Percentiles rank a stretch among this genome's conserved stretches.
phyloP scores from a whole-genome alignment of 257 asterid genomes.

The Solanum etuberosum region DNA sequence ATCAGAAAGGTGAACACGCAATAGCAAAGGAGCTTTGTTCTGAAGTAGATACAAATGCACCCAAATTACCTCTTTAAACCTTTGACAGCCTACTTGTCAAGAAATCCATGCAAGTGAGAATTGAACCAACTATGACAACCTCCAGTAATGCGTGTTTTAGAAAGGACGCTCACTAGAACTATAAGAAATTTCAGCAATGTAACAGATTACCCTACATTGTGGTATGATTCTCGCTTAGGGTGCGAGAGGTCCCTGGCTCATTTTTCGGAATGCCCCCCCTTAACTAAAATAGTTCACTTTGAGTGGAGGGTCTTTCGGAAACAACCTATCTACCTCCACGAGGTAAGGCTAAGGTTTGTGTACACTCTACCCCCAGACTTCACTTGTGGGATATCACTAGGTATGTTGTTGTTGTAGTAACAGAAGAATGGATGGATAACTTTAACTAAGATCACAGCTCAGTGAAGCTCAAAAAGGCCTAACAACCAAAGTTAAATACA shows the following conservation, averaged over 20 bases:
- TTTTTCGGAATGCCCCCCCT: constrained; percentile 56
- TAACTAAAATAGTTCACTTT: background rate
- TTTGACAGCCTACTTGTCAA: background rate
- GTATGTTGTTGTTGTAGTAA: background rate
- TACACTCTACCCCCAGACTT: background rate
- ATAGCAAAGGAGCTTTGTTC: background rate
- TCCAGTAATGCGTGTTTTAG: background rate
- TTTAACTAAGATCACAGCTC: background rate
- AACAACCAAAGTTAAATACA: background rate
- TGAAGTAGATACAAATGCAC: background rate
- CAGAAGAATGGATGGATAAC: background rate
- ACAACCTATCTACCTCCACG: background rate
- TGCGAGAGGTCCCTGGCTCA: constrained; percentile 87
- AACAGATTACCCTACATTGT: constrained; percentile 6
- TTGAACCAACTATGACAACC: background rate
- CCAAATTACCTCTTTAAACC: background rate
- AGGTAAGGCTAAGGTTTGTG: background rate
- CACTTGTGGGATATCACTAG: background rate
- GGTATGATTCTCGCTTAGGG: constrained; percentile 79
- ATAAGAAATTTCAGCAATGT: background rate
- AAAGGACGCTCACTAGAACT: background rate
- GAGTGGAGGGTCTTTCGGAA: background rate
- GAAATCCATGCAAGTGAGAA: background rate
- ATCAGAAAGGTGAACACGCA: background rate
- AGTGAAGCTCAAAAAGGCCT: background rate